These are phyloP conservation scores for Trypanosoma conorhini DNA, from an alignment of 208 protist species.

Conservation along the genomic window DNA sequence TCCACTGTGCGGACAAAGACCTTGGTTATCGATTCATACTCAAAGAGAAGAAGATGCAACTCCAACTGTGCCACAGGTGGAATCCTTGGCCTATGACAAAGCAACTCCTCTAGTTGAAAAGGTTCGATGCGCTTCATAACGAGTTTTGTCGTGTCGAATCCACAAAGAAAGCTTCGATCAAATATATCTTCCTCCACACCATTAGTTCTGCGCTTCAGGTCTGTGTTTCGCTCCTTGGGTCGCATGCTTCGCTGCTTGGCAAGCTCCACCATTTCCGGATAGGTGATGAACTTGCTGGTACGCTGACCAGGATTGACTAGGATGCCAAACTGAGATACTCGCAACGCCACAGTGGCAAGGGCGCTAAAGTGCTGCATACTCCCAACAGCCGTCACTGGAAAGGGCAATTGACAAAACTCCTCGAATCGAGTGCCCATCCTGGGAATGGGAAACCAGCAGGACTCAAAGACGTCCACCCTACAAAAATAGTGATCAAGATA, in stretches of 20 bases:
- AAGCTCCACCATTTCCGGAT: constrained; percentile 85
- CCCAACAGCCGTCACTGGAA: constrained; percentile 79
- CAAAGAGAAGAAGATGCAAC: constrained; percentile 78
- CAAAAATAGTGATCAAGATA: constrained; percentile 84
- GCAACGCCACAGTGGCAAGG: constrained; percentile 72
- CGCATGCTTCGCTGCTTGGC: constrained; percentile 41
- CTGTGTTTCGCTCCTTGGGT: constrained; percentile 42
- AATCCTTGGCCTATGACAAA: constrained; percentile 42
- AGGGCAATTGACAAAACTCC: constrained; percentile 76
- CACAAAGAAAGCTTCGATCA: constrained; percentile 49
- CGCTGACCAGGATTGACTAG: constrained; percentile 81
- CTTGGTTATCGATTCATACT: constrained; percentile 53
- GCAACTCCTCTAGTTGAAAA: constrained; percentile 39
- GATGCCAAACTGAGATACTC: constrained; percentile 57
- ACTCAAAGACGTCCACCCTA: constrained; percentile 67
- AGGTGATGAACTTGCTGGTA: constrained; percentile 89
- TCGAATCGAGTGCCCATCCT: constrained; percentile 76
- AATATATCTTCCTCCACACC: constrained; percentile 41
- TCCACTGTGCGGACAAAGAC: constrained; percentile 82
- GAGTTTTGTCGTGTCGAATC: constrained; percentile 80
- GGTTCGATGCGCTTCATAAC: constrained; percentile 66
- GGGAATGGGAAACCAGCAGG: constrained; percentile 86
- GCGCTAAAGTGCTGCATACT: constrained; percentile 65
- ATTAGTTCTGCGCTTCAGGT: constrained; percentile 23
- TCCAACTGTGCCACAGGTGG: constrained; percentile 85